Evolutionary conservation across 2,329 filamentous ascomycete species (phyloP), one percentile per base, ranked within the genome.

Genomic region (Stemphylium beticola): DNA sequence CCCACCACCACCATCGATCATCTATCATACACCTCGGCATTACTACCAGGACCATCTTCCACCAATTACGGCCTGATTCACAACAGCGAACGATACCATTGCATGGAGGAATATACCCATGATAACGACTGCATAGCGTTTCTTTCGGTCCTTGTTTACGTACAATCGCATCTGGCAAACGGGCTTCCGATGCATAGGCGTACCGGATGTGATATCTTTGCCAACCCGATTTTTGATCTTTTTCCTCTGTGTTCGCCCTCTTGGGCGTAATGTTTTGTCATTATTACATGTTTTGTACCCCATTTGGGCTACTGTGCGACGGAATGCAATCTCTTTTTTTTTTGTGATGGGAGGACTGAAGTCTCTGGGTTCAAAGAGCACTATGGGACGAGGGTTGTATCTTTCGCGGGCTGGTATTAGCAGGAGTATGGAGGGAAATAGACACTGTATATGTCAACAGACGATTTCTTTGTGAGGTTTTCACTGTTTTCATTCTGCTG

Each of bases 41-140:
- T 46, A 43, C 32, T 46, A 49, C 44, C 31, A 40, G 45, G 24
- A 15, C 36, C 18, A 48, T 47, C 33, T 37, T 39, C 33, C 39
- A 47, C 46, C 44, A 46, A 43, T 50, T 39, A 62, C 55, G 53
- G 57, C 55, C 55, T 48, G 34, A 45, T 41, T 31, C 38, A 51
- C 44, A 53, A 32, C 43, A 32, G 47, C 57, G 36, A 47, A 49
- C 24, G 51, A 55, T 57, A 58, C 29, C 56, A 58, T 55, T 62
- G 65, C 57, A 66, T 61, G 53, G 60, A 64, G 57, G 57, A 44
- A 49, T 51, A 43, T 58, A 59, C 38, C 66, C 55, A 63, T 50
- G 61, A 69, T 72, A 60, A 72, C 63, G 69, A 74, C 60, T 74
- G 71, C 72, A 74, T 74, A 74, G 72, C 72, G 69, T 72, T 67